These are phyloP conservation scores for Chrysanthemum seticuspe DNA, from an alignment of 129 eudicot species.

Conservation along the genomic window DNA sequence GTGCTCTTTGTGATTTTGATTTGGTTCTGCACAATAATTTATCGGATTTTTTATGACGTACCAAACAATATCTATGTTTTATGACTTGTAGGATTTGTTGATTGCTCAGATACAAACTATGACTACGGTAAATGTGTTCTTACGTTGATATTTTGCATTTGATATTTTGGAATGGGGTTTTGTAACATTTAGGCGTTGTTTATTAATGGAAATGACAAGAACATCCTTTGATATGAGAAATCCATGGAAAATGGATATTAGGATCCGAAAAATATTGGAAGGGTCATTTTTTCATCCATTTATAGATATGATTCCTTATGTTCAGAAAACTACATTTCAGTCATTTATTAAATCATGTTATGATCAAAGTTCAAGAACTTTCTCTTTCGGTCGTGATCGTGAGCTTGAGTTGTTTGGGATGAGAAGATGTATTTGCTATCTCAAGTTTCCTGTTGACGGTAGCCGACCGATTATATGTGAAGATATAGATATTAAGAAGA, in stretches of 20 bases:
- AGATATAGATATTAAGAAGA: background rate
- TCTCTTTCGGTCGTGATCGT: background rate
- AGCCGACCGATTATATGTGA: background rate
- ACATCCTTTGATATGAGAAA: background rate
- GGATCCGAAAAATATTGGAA: background rate
- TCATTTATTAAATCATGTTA: background rate
- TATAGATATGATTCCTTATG: background rate
- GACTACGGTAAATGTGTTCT: background rate
- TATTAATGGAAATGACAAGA: background rate
- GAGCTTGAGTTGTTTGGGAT: background rate
- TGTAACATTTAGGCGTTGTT: background rate
- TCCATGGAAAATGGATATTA: background rate
- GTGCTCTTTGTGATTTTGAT: conserved; percentile 2
- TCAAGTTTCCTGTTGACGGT: background rate
- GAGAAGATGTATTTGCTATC: background rate
- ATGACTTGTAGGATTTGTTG: background rate
- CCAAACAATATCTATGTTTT: background rate
- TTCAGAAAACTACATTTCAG: background rate
- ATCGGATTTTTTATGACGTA: background rate
- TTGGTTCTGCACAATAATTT: background rate
- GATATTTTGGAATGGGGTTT: conserved; percentile 2
- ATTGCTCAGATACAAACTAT: background rate
- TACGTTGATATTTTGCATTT: background rate
- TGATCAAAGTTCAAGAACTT: background rate
- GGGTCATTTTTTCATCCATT: background rate